A percentile compares a stretch with the other conserved stretches of the same genome.
Conservation (phyloP, 2,329 filamentous ascomycete species). For the Falciphora oryzae region DNA sequence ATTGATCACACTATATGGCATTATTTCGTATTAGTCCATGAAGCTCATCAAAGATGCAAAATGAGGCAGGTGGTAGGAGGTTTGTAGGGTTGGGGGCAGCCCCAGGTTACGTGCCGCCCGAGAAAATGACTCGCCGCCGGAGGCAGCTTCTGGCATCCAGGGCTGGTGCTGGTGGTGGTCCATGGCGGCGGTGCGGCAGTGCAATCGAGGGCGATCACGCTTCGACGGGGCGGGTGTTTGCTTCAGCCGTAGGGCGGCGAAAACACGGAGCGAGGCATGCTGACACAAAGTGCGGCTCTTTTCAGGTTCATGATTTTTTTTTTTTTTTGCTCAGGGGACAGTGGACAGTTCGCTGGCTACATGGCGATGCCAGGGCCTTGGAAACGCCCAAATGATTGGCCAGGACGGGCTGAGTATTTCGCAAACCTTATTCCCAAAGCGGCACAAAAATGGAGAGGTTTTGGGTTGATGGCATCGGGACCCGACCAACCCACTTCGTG, state of each 20-base stretch:
- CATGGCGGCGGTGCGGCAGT: background rate
- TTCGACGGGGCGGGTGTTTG: background rate
- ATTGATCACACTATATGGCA: constrained; percentile 4
- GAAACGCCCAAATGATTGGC: background rate
- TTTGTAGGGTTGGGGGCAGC: background rate
- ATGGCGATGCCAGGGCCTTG: background rate
- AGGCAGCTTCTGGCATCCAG: background rate
- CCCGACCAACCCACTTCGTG: constrained; percentile 10
- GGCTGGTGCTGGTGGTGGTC: background rate
- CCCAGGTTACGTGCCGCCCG: background rate
- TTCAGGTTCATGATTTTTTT: background rate
- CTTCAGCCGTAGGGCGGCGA: background rate
- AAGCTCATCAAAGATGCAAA: background rate
- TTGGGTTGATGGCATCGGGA: background rate
- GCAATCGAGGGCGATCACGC: background rate
- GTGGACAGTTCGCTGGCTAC: background rate
- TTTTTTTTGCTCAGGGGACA: background rate
- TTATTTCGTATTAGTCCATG: background rate
- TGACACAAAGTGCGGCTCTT: background rate
- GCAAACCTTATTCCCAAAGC: background rate
- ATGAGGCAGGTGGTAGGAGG: too few species aligned
- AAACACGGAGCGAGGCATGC: background rate
- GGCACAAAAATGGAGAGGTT: background rate
- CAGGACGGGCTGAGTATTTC: background rate
- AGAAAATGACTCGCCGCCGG: constrained; percentile 5